Evolutionary conservation across 768 basidiomycete species (phyloP), one percentile per base, ranked within the genome.

Genomic region (Lentinula lateritia): DNA sequence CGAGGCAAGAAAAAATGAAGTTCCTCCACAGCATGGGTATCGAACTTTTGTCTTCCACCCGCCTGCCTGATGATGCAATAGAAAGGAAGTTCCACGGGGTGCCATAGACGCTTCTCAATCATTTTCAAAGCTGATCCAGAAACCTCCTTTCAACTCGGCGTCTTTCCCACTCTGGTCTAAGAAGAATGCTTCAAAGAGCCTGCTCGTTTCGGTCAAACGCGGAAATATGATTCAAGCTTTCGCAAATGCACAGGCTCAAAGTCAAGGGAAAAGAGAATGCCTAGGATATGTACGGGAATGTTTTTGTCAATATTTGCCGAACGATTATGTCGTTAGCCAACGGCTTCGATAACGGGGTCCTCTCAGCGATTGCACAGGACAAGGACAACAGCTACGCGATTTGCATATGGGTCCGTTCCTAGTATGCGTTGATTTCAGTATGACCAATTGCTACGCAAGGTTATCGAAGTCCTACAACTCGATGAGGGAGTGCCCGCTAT

Each of bases 271-370:
- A 50, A 15, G 32, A 60, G 53, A 55, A 54, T 39, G 52, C 52
- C n/a, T n/a, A 20, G 7, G 50, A 50, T 20, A n/a, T 61, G 32
- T 56, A 61, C 48, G 6, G 23, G 36, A 50, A 61, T 23, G 32
- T 50, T 1, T 63, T 59, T 52, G 35, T 61, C 50, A 60, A 57
- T 43, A 52, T 60, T 23, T 52, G 63, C 13, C 63, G 43, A 35
- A 63, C 63, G 15, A 18, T 56, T 6, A 55, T 63, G 58, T 48
- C 58, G 9, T 28, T 28, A 28, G 59, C 52, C 20, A 43, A 48
- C 13, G 34, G 38, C 52, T 61, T 50, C 16, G 53, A 50, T 18
- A 23, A 5, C 2, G 46, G 53, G 5, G 28, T 16, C n/a, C n/a
- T 20, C 7, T 18, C 35, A 18, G 7, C 38, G 15, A 50, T 61